Conservation (phyloP, 2,329 filamentous ascomycete species). For the Penicillium paneum region DNA sequence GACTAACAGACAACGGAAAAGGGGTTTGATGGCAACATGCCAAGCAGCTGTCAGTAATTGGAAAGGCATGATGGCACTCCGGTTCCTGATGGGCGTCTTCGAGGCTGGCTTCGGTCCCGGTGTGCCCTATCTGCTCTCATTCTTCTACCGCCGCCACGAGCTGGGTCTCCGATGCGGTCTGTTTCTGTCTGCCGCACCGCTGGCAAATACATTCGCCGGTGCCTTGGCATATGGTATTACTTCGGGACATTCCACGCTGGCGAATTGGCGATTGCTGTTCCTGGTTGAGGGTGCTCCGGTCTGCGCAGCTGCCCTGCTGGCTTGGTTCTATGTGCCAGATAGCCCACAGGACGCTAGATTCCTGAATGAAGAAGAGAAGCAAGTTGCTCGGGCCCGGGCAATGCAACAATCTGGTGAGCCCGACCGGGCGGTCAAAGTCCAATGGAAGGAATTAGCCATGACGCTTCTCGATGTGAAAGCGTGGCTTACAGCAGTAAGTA, state of each 20-base stretch:
- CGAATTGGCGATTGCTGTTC: constrained; percentile 64
- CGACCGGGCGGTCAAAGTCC: constrained; percentile 40
- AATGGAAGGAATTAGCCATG: constrained; percentile 48
- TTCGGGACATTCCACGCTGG: constrained; percentile 54
- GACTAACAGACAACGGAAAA: constrained; percentile 24
- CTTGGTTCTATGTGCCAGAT: constrained; percentile 56
- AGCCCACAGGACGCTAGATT: constrained; percentile 53
- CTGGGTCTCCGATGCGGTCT: constrained; percentile 56
- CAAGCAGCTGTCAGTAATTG: constrained; percentile 47
- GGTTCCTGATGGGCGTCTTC: constrained; percentile 48
- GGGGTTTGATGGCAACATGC: constrained; percentile 49
- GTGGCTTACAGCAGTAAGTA: constrained; percentile 47
- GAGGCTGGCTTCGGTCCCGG: constrained; percentile 49
- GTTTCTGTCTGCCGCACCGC: constrained; percentile 56
- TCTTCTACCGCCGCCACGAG: constrained; percentile 59
- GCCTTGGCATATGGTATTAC: constrained; percentile 65
- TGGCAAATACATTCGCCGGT: constrained; percentile 77
- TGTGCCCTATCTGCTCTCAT: constrained; percentile 52
- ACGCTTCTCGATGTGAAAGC: constrained; percentile 47
- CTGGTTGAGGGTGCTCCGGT: constrained; percentile 64
- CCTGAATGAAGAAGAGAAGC: constrained; percentile 56
- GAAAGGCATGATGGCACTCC: constrained; percentile 49
- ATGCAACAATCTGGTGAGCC: constrained; percentile 53
- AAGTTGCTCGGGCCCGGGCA: constrained; percentile 54
- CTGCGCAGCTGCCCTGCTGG: constrained; percentile 52